Conservation (phyloP, 2,329 filamentous ascomycete genomes). For the Akanthomyces uredinophilus region DNA sequence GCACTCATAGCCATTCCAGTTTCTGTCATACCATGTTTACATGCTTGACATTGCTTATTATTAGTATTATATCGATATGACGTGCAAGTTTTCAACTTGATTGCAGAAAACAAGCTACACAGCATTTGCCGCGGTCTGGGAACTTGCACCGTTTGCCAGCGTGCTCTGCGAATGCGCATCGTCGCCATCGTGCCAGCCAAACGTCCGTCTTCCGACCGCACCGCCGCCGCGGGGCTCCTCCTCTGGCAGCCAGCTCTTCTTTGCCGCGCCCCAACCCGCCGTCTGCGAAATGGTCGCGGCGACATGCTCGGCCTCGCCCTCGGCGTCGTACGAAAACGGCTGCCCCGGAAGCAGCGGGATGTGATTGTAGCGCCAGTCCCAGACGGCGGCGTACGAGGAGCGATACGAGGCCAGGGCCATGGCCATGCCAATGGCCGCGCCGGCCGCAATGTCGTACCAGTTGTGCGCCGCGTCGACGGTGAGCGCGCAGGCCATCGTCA, state of each 20-base stretch:
- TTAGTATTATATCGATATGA: background rate
- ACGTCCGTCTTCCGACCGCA: background rate
- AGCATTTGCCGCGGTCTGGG: background rate
- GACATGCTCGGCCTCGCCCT: constrained; percentile 9
- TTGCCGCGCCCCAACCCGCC: constrained; percentile 16
- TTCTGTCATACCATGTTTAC: too few relatives aligned
- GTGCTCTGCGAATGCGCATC: background rate
- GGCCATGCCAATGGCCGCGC: constrained; percentile 56
- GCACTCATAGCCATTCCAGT: too few relatives aligned
- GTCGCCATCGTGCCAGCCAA: background rate
- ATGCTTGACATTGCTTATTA: too few relatives aligned
- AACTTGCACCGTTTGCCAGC: background rate
- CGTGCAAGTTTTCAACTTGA: too few relatives aligned
- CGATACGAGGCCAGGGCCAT: constrained; percentile 61
- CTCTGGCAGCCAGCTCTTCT: constrained; percentile 15
- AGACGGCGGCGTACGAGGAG: constrained; percentile 61
- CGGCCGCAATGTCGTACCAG: constrained; percentile 64
- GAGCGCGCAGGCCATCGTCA: constrained; percentile 55
- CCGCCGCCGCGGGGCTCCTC: background rate
- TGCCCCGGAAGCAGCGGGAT: constrained; percentile 50
- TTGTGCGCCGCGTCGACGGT: constrained; percentile 64
- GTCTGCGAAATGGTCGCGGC: constrained; percentile 14
- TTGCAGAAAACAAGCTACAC: background rate
- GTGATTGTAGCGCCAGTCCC: constrained; percentile 65
- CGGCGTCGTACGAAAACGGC: constrained; percentile 26